Percentiles rank a stretch among this genome's conserved stretches.
Conservation (phyloP, 768 basidiomycete species). For the Austroboletus eburneus region DNA sequence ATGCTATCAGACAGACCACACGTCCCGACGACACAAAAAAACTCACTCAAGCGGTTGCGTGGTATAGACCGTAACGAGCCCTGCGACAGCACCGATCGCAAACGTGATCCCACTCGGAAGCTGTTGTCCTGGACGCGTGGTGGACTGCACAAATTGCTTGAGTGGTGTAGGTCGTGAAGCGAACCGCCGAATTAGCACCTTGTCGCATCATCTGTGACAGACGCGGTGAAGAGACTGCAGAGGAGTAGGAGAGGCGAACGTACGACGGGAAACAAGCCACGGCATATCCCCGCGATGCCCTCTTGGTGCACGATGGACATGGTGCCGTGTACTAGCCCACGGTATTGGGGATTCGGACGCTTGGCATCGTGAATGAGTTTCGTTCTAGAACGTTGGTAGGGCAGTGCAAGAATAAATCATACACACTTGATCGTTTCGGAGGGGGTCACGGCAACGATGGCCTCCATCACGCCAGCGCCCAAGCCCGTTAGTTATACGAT, state of each 20-base stretch:
- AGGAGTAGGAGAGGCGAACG: conserved; percentile 25
- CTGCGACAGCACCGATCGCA: conserved; percentile 89
- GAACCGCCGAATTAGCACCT: conserved; percentile 94
- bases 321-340: conserved; percentile 85
- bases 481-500: conserved; percentile 53
- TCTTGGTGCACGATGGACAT: conserved; percentile 75
- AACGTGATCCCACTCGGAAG: conserved; percentile 89
- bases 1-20: conserved; percentile 1
- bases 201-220: conserved; percentile 84
- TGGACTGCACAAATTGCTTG: conserved; percentile 90
- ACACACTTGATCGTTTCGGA: conserved; percentile 97
- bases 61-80: conserved; percentile 90
- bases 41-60: conserved; percentile 81
- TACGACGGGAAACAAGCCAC: conserved; percentile 92
- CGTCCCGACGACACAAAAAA: background rate
- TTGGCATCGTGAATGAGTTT: conserved; percentile 96
- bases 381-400: conserved; percentile 56
- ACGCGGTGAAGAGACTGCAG: background rate
- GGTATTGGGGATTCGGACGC: conserved; percentile 77
- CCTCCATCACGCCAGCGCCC: conserved; percentile 89
- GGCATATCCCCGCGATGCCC: conserved; percentile 79
- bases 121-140: conserved; percentile 66
- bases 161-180: conserved; percentile 93
- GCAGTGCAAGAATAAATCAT: too few species aligned
- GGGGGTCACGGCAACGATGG: conserved; percentile 92